These are phyloP conservation scores for Xylariales sp. DNA, from an alignment of 2,329 filamentous ascomycete species.

Conservation along the genomic window DNA sequence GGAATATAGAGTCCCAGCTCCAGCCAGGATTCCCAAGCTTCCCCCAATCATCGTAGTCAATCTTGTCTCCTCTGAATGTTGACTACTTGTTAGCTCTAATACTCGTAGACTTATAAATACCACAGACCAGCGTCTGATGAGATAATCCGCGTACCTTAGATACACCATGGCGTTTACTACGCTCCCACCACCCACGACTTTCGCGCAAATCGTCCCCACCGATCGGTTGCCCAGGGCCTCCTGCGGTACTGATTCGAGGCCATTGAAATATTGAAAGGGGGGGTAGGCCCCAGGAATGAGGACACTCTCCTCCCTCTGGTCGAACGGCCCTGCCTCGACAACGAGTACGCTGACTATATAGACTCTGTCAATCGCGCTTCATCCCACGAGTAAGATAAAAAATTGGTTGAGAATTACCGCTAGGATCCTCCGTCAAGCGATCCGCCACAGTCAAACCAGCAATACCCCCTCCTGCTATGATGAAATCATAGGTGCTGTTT, in stretches of 20 bases:
- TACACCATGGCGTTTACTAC: slow-evolving; percentile 54
- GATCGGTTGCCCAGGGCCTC: slow-evolving; percentile 44
- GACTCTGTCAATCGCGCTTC: slow-evolving; percentile 12
- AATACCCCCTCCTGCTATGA: slow-evolving; percentile 39
- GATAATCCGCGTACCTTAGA: slow-evolving; percentile 38
- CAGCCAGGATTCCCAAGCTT: slow-evolving; percentile 50
- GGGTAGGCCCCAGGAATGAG: slow-evolving; percentile 33
- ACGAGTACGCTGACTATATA: slow-evolving; percentile 36
- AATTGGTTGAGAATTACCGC: slow-evolving; percentile 9
- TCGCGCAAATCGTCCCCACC: slow-evolving; percentile 41
- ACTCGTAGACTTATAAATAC: neutral
- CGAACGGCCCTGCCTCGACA: slow-evolving; percentile 38
- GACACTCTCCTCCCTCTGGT: slow-evolving; percentile 29
- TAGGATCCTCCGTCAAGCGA: slow-evolving; percentile 37
- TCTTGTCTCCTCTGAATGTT: slow-evolving; percentile 40
- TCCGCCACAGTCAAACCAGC: slow-evolving; percentile 39
- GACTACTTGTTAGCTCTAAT: neutral
- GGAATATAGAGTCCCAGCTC: slow-evolving; percentile 54
- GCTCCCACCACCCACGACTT: slow-evolving; percentile 52
- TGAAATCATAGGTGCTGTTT: slow-evolving; percentile 34
- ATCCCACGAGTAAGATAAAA: slow-evolving; percentile 4
- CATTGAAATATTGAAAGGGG: slow-evolving; percentile 31
- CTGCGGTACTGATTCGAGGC: slow-evolving; percentile 27
- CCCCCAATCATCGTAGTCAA: slow-evolving; percentile 52
- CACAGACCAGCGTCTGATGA: slow-evolving; percentile 1